These are phyloP conservation scores for Bjerkandera adusta DNA, from an alignment of 1,284 basidiomycete species.

Conservation along the genomic window DNA sequence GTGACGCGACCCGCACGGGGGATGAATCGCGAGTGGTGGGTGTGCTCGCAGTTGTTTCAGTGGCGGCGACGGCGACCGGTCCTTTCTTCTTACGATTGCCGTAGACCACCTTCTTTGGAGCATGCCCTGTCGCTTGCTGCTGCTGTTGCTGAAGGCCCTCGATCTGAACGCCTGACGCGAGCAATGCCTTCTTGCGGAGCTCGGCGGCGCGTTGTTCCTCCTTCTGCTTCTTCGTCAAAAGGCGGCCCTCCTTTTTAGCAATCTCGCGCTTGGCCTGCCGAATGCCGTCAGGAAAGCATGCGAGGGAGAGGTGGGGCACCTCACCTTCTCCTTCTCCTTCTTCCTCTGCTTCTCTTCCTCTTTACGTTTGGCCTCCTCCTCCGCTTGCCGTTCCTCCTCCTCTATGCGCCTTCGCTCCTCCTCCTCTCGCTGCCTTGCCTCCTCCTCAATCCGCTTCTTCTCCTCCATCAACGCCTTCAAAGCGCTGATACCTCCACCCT, in stretches of 20 bases:
- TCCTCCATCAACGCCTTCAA: constrained; percentile 87
- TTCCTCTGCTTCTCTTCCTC: constrained; percentile 83
- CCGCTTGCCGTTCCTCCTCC: constrained; percentile 77
- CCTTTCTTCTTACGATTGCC: constrained; percentile 73
- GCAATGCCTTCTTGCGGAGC: constrained; percentile 86
- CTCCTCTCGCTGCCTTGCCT: constrained; percentile 63
- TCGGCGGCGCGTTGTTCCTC: constrained; percentile 92
- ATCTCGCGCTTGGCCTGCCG: constrained; percentile 77
- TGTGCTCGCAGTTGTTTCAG: constrained; percentile 34
- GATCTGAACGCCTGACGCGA: constrained; percentile 87
- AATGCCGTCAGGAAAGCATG: constrained; percentile 12
- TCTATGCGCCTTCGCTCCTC: constrained; percentile 78
- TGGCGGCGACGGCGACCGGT: constrained; percentile 37
- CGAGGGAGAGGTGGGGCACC: constrained; percentile 5
- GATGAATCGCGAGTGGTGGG: constrained; percentile 35
- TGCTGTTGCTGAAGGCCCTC: constrained; percentile 76
- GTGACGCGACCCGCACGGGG: constrained; percentile 44
- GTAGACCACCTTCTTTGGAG: constrained; percentile 75
- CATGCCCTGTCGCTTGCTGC: constrained; percentile 44
- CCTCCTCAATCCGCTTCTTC: constrained; percentile 85
- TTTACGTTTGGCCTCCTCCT: constrained; percentile 73
- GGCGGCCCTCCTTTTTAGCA: constrained; percentile 86
- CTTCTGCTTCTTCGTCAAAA: constrained; percentile 95
- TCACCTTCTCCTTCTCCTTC: constrained; percentile 91
- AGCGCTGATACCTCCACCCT: constrained; percentile 63